These are phyloP conservation scores for Odontarrhena argentea DNA, from an alignment of 345 rosid genomes.

Conservation along the genomic window DNA sequence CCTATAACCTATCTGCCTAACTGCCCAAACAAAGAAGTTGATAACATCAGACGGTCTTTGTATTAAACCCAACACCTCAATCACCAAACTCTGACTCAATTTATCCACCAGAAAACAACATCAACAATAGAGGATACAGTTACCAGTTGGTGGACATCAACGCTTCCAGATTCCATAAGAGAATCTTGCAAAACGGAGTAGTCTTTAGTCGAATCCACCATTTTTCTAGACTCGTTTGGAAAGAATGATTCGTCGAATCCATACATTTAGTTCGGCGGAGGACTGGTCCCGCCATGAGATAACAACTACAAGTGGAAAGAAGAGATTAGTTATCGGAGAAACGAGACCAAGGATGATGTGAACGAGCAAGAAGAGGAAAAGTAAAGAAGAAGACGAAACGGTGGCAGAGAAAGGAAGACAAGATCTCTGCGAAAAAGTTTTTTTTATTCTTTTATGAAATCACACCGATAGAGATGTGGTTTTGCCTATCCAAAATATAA, in stretches of 20 bases:
- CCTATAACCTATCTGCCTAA: constrained; percentile 81
- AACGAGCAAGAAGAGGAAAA: constrained; percentile 35
- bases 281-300: constrained; percentile 40
- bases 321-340: constrained; percentile 29
- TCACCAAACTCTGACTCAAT: constrained; percentile 56
- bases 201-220: constrained; percentile 55
- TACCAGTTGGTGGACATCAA: constrained; percentile 12
- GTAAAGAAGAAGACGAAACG: no score
- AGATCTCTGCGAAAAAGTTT: no score
- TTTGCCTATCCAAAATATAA: no score
- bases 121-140: constrained; percentile 52
- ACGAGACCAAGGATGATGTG: constrained; percentile 33
- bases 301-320: constrained; percentile 36
- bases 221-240: constrained; percentile 33
- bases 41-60: constrained; percentile 60
- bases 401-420: no score
- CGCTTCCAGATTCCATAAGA: constrained; percentile 38
- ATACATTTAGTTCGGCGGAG: constrained; percentile 48
- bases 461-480: no score
- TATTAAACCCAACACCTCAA: constrained; percentile 62
- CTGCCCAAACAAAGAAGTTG: constrained; percentile 84
- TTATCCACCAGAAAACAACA: constrained; percentile 46
- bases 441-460: no score
- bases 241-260: constrained; percentile 56
- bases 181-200: constrained; percentile 59